Percentiles rank a stretch among this genome's conserved stretches.
Evolutionary conservation across 2,329 filamentous ascomycete genomes (phyloP).

Genomic region (Verticillium nonalfalfae): DNA sequence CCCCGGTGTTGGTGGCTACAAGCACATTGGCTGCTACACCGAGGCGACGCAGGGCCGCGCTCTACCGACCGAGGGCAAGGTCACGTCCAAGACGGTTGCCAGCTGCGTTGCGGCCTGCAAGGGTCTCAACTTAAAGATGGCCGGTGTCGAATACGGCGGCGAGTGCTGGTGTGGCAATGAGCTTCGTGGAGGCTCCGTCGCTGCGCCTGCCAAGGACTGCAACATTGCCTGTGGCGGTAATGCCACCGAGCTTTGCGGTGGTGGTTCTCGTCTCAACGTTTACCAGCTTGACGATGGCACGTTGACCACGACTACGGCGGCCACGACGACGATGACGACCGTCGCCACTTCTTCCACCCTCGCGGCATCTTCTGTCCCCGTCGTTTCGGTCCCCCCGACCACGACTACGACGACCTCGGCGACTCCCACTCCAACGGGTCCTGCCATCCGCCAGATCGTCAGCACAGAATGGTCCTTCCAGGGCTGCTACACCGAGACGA

Average conservation of each 20-base stretch:
- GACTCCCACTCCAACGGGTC: conserved; percentile 13
- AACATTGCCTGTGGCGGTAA: conserved; percentile 26
- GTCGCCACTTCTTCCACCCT: neutral
- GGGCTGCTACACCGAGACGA: conserved; percentile 28
- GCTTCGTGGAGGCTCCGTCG: conserved; percentile 17
- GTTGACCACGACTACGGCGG: neutral
- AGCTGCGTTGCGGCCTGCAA: conserved; percentile 17
- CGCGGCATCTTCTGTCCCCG: neutral
- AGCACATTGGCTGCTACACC: conserved; percentile 22
- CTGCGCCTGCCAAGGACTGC: conserved; percentile 21
- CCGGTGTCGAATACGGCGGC: conserved; percentile 28
- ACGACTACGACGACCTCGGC: conserved; percentile 1
- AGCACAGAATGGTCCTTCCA: conserved; percentile 19
- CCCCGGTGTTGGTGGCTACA: conserved; percentile 21
- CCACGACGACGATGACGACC: neutral
- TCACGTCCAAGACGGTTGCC: neutral
- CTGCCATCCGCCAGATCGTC: conserved; percentile 15
- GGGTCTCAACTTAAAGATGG: conserved; percentile 15
- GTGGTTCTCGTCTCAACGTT: conserved; percentile 23
- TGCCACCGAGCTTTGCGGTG: conserved; percentile 27
- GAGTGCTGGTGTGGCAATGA: conserved; percentile 29
- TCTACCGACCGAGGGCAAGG: conserved; percentile 10
- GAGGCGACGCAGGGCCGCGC: conserved; percentile 22
- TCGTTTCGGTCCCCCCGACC: conserved; percentile 1
- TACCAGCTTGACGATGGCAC: conserved; percentile 17